Conservation (phyloP, 306 rosid species). For the Citrullus amarus region DNA sequence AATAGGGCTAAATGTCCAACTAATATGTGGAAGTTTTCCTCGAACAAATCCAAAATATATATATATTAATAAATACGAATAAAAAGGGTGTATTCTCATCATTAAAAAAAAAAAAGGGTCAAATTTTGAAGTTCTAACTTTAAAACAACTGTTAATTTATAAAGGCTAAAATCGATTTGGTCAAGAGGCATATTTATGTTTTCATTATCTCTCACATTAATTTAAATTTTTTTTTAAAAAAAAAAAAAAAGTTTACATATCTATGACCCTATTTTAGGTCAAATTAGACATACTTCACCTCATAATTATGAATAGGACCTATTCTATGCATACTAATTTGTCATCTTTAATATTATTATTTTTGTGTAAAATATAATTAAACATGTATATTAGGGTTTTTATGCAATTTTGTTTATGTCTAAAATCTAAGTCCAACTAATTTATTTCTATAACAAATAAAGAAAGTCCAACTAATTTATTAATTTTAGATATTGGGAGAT, state of each 20-base stretch:
- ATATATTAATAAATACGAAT: too few species aligned
- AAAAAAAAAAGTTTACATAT: not conserved
- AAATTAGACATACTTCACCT: not conserved
- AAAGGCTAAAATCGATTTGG: not conserved
- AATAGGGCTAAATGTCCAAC: too few species aligned
- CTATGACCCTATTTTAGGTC: not conserved
- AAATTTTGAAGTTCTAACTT: not conserved
- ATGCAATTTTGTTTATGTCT: too few species aligned
- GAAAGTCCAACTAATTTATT: too few species aligned
- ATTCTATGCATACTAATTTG: not conserved
- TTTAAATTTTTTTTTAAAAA: too few species aligned
- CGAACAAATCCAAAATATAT: too few species aligned
- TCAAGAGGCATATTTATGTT: not conserved
- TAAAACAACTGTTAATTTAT: not conserved
- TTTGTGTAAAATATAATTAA: not conserved
- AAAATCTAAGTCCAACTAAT: too few species aligned
- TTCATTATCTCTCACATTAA: not conserved
- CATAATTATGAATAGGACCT: not conserved
- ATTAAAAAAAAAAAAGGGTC: not conserved
- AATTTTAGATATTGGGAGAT: too few species aligned
- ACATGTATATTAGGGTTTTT: not conserved
- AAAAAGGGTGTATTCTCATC: not conserved
- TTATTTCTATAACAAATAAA: too few species aligned
- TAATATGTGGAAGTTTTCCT: too few species aligned
- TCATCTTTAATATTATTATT: not conserved